Evolutionary conservation across 75 land plant species (phyloP).

Genomic region (Pinus albicaulis): DNA sequence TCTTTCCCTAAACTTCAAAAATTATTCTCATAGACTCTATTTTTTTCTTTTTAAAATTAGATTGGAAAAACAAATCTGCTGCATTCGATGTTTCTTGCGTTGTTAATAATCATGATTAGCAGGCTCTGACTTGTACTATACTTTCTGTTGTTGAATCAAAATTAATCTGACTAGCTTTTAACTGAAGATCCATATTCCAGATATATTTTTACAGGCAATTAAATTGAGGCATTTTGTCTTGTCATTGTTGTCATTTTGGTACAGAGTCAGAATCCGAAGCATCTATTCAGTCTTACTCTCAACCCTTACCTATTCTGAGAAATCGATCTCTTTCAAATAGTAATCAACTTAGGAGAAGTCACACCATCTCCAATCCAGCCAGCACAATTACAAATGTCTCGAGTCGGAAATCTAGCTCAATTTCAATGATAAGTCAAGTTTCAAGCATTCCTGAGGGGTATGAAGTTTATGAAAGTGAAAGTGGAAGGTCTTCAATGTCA

Average conservation of each 20-base stretch:
- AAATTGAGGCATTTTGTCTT: constrained; percentile 1
- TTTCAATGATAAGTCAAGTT: neutral
- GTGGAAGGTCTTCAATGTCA: neutral
- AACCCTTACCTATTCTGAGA: constrained; percentile 2
- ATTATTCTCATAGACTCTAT: neutral
- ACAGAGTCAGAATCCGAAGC: neutral
- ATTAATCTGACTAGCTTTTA: neutral
- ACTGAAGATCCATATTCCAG: neutral
- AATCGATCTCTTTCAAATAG: constrained; percentile 5
- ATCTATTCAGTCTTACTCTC: neutral
- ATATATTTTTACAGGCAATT: neutral
- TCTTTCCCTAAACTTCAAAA: neutral
- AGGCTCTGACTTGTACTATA: neutral
- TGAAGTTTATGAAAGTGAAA: neutral
- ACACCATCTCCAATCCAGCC: neutral
- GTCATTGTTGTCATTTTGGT: neutral
- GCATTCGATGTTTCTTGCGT: too few species aligned
- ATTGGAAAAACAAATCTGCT: neutral
- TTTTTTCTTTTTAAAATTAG: neutral
- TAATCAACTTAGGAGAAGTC: neutral
- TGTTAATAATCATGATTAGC: neutral
- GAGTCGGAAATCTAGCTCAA: neutral
- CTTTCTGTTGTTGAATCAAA: neutral
- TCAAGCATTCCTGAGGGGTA: neutral
- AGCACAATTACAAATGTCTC: neutral